Evolutionary conservation across 31 red algal genomes (phyloP), one percentile per base, ranked within the genome.

Genomic region (Endocladia muricata): DNA sequence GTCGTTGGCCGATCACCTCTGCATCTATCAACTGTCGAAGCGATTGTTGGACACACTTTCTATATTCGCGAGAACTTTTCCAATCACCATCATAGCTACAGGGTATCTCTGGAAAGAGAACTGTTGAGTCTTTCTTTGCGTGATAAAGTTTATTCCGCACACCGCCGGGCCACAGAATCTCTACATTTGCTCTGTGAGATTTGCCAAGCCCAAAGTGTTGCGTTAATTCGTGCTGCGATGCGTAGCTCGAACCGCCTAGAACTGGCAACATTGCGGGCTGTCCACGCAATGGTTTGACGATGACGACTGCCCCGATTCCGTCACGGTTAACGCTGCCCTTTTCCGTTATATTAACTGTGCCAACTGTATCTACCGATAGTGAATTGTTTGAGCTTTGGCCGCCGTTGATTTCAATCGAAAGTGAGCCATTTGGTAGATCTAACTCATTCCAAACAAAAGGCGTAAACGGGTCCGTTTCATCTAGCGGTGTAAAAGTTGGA

Each of bases 361-460:
- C 61, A 3, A 67, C 33, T 7, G 61, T 19, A 26, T 32, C 4
- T 11, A 67, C 25, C 9, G 61, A 67, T 37, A 33, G 21, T 35
- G 32, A 67, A 36, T 35, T 36, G 7, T 28, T 67, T 4, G 28
- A 34, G 6, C 61, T 26, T n/a, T 67, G 0, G 7, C 30, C 39
- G 32, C n/a, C 61, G 61, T 67, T 67, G 5, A 67, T 67, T 34
- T 67, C 61, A 4, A 67, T 35, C 61, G 39, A 36, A 4, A 67
- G 33, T 21, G 23, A 19, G 17, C 61, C 61, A 7, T 33, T 33
- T 4, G 0, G 6, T 8, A 67, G 25, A 6, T 21, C 23, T 21
- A 36, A 36, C 28, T 35, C 61, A 29, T 26, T 32, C 61, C 61
- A 67, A 8, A 49, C 44, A 8, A 8, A 49, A 8, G 8, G 8